Conservation (phyloP, 2,329 filamentous ascomycete species). For the Pseudohalonectria lignicola region DNA sequence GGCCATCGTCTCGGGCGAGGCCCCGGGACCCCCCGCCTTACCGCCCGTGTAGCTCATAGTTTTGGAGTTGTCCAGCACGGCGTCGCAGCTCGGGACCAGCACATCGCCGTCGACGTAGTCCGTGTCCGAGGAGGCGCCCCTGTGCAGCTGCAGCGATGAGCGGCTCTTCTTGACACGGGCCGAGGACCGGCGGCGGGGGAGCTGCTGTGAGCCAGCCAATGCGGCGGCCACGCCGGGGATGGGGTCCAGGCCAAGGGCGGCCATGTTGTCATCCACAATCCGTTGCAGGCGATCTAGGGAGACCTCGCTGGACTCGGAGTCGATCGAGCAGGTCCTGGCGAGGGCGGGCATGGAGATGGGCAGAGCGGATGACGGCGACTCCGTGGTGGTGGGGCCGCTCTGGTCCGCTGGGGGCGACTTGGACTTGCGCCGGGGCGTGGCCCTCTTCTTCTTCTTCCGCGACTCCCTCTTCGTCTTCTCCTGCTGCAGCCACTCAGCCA, state of each 20-base stretch:
- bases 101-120: constrained; percentile 74
- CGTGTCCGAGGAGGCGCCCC: constrained; percentile 65
- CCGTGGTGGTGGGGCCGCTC: constrained; percentile 8
- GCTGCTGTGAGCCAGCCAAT: constrained; percentile 26
- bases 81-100: constrained; percentile 77
- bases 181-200: constrained; percentile 29
- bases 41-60: constrained; percentile 55
- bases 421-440: constrained; percentile 26
- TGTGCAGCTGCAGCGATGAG: constrained; percentile 26
- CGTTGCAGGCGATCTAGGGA: constrained; percentile 73
- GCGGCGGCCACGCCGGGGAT: constrained; percentile 11
- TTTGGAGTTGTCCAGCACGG: constrained; percentile 78
- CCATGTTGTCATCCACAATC: constrained; percentile 62
- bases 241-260: constrained; percentile 35
- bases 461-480: constrained; percentile 60
- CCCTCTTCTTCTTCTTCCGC: constrained; percentile 36
- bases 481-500: constrained; percentile 73
- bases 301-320: constrained; percentile 56
- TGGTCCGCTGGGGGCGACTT: constrained; percentile 20
- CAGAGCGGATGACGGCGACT: constrained; percentile 4
- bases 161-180: constrained; percentile 27
- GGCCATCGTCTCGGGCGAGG: constrained; percentile 29
- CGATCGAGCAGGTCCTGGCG: constrained; percentile 40
- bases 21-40: neutral
- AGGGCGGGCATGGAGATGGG: too few relatives aligned